These are phyloP conservation scores for Leccinum griseonigrum DNA, from an alignment of 1,284 basidiomycete genomes.

Conservation along the genomic window DNA sequence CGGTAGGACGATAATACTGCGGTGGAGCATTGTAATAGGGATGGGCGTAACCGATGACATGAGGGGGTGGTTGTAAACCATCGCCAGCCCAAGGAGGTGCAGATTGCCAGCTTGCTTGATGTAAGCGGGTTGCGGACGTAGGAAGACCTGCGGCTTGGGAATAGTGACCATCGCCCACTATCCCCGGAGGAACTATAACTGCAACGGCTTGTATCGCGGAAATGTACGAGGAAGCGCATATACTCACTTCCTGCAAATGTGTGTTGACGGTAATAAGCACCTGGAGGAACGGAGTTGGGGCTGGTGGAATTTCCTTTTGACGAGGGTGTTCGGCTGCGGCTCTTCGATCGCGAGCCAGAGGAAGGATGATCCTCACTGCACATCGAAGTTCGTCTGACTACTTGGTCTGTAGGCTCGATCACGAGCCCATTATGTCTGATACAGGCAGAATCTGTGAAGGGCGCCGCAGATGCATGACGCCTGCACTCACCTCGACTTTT, in stretches of 20 bases:
- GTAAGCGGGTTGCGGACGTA: slow-evolving; percentile 50
- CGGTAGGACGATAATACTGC: slow-evolving; percentile 48
- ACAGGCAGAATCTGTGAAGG: slow-evolving; percentile 4
- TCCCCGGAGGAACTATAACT: slow-evolving; percentile 31
- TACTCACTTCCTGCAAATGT: slow-evolving; percentile 40
- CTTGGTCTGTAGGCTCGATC: slow-evolving; percentile 47
- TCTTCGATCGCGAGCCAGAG: slow-evolving; percentile 45
- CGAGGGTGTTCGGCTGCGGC: slow-evolving; percentile 49
- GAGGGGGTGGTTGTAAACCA: slow-evolving; percentile 26
- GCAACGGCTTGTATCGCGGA: slow-evolving; percentile 1
- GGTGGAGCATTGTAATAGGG: slow-evolving; percentile 44
- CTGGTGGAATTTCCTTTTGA: slow-evolving; percentile 38
- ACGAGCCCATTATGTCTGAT: slow-evolving; percentile 66
- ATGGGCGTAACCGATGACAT: slow-evolving; percentile 39
- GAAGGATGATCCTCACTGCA: slow-evolving; percentile 38
- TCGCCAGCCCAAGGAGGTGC: slow-evolving; percentile 36
- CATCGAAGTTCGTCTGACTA: slow-evolving; percentile 33
- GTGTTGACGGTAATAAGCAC: slow-evolving; percentile 61
- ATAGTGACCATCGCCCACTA: slow-evolving; percentile 35
- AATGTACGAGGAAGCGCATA: not conserved
- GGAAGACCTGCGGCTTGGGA: slow-evolving; percentile 41
- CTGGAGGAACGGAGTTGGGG: slow-evolving; percentile 29
- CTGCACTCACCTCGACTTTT: slow-evolving; percentile 58
- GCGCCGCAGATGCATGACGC: slow-evolving; percentile 4
- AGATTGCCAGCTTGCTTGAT: slow-evolving; percentile 42